Base-by-base conservation (phyloP, 2,329 filamentous ascomycete species). In the Pseudocercospora crystallina region DNA sequence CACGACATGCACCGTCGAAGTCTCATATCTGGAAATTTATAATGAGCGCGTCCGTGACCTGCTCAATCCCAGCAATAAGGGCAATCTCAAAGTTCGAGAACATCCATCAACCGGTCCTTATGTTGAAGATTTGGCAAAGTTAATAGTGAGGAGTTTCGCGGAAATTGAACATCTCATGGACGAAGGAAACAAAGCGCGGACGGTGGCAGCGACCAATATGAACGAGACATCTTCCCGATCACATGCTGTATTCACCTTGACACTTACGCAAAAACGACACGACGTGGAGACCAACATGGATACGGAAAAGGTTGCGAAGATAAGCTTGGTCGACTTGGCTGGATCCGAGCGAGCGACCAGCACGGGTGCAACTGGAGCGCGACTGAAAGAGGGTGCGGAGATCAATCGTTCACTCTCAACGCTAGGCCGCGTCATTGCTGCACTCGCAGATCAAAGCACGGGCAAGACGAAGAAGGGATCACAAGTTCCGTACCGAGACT, bases 111-210 rank as follows among this genome's bases (percentile, higher is more conserved):
- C 94, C 1, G 94, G 94, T 57, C 95, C 95, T 0, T 99, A 99
- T 67, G 95, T 99, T 46, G 94, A 99, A 72, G 94, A 99, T 76
- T 78, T 99, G 64, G 91, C 95, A 56, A 97, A 99, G 71, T 76
- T 99, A 53, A 89, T 94, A 1, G 94, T 99, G 35, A 84, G 90
- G 61, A 92, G 90, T 53, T 97, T 99, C 69, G 80, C 86, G 47
- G 95, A 99, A 69, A 97, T 99, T 60, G 94, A 99, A 66, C 86
- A 96, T 67, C 76, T 99, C 64, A 99, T 99, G 94, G 94, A 99
- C 68, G 92, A 97, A 73, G 94, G 94, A 65, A 99, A 99, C 78
- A 99, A 99, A 74, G 94, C 94, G 31, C 82, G 94, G 77, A 99
- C 94, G 0, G 94, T 99, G 34, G 94, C 94, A 2, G 94, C 94